Percentiles rank a stretch among this genome's conserved stretches.
Evolutionary conservation across 257 asterid species (phyloP).

Genomic region (Plectranthus barbatus): DNA sequence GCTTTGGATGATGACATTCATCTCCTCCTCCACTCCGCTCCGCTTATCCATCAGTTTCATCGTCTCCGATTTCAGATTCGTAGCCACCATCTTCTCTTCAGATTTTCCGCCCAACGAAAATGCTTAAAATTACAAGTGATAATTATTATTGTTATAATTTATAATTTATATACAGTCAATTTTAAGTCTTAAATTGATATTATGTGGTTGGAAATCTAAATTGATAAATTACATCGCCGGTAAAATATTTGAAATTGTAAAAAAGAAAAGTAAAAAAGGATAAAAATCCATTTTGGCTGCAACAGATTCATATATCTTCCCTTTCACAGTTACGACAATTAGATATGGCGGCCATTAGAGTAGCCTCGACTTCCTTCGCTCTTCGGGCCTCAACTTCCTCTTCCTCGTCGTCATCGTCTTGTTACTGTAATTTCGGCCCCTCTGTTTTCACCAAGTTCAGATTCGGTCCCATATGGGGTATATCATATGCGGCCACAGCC

Average conservation of each 20-base stretch:
- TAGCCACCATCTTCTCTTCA: constrained; percentile 55
- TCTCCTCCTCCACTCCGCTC: constrained; percentile 57
- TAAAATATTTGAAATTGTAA: too few relatives aligned
- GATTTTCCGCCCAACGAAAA: not conserved
- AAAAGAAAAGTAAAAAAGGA: too few relatives aligned
- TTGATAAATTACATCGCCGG: too few relatives aligned
- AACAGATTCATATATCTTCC: not conserved
- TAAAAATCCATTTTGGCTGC: too few relatives aligned
- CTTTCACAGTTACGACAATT: not conserved
- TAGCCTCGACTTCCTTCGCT: constrained; percentile 25
- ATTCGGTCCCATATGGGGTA: constrained; percentile 13
- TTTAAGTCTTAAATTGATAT: too few relatives aligned
- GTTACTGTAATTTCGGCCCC: constrained; percentile 20
- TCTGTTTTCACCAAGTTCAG: constrained; percentile 27
- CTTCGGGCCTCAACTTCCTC: constrained; percentile 28
- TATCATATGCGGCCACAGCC: constrained; percentile 22
- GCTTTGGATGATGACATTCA: constrained; percentile 65
- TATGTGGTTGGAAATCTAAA: too few relatives aligned
- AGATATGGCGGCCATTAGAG: constrained; percentile 48
- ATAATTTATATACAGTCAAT: too few relatives aligned
- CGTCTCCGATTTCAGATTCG: constrained; percentile 78
- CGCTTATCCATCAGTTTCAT: constrained; percentile 77
- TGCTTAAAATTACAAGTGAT: not conserved
- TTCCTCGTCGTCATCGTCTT: constrained; percentile 18
- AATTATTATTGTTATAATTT: not conserved